These are phyloP conservation scores for Magnaporthiopsis incrustans DNA, from an alignment of 2,329 filamentous ascomycete species.

Conservation along the genomic window DNA sequence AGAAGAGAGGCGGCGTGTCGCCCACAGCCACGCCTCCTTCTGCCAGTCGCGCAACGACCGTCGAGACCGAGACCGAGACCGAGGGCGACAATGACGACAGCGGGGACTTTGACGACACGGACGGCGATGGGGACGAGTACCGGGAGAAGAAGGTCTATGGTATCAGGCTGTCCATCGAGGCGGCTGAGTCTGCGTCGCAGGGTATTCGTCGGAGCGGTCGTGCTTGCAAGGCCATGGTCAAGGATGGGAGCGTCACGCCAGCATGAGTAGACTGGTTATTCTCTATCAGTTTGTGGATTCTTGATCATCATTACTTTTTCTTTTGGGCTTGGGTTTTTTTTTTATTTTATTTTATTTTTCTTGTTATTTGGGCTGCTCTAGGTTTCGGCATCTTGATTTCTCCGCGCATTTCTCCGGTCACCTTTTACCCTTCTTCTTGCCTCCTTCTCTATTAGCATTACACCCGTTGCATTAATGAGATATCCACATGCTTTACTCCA, in stretches of 20 bases:
- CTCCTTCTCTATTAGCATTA: too few relatives aligned
- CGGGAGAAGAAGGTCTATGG: background rate
- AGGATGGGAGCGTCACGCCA: background rate
- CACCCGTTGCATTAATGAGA: too few relatives aligned
- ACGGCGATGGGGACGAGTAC: background rate
- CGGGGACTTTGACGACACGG: background rate
- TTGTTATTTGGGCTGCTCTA: too few relatives aligned
- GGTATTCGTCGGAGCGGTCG: slow-evolving; percentile 8
- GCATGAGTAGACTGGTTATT: background rate
- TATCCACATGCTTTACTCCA: too few relatives aligned
- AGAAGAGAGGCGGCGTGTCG: background rate
- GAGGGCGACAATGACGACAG: background rate
- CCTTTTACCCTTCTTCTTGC: too few relatives aligned
- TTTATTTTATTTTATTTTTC: background rate
- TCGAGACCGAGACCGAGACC: background rate
- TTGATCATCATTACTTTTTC: background rate
- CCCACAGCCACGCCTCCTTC: background rate
- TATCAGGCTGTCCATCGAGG: background rate
- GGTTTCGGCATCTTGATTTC: too few relatives aligned
- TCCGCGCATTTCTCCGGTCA: too few relatives aligned
- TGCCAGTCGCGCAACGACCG: background rate
- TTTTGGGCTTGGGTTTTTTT: too few relatives aligned
- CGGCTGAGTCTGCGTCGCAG: background rate
- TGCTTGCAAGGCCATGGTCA: slow-evolving; percentile 2
- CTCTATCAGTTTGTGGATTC: too few relatives aligned